Base-by-base conservation (phyloP, 176 grass and related monocot genomes). In the Eremochloa ophiuroides region DNA sequence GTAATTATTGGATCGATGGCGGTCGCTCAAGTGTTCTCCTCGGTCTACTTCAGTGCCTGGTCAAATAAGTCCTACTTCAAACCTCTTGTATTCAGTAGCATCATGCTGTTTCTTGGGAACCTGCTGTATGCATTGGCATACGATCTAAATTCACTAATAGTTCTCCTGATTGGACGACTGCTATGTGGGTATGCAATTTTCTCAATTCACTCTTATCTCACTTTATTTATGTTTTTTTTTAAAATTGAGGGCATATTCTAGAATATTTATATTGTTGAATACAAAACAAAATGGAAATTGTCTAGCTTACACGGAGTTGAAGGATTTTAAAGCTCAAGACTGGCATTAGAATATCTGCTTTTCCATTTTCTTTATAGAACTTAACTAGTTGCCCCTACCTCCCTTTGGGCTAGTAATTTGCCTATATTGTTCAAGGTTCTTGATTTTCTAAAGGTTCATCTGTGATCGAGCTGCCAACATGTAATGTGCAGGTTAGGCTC, bases 1-100 rank as follows among this genome's bases (percentile, higher is more conserved):
- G 50, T 96, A 41, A 93, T 96, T 86, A 96, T 96, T 47, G 93
- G 93, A 63, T 96, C 93, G 28, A 96, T 96, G 93, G 93, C 93
- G 30, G 80, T 96, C 6, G 93, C 93, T 53, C 93, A 96, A 84
- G 85, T 96, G 58, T 96, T 96, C 82, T 96, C 90, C 10, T 96
- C 87, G 18, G 90, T 96, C 48, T 96, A 96, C 88, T 92, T 96
- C 66, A 96, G 93, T 82, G 87, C 90, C 61, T 96, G 93, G 93
- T 93, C 90, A 71, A 96, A 96, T 77, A 96, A 71, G 43, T 93
- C 87, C 31, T 96, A 96, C 83, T 93, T 93, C 76, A 82, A 77
- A 74, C 93, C 93, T 38, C 88, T 96, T 71, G 76, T 96, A 44
- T 93, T 96, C 85, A 96, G 93, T 71, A 96, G 93, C 71, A 50